Evolutionary conservation across 257 asterid genomes (phyloP).

Genomic region (Primulina huaijiensis): DNA sequence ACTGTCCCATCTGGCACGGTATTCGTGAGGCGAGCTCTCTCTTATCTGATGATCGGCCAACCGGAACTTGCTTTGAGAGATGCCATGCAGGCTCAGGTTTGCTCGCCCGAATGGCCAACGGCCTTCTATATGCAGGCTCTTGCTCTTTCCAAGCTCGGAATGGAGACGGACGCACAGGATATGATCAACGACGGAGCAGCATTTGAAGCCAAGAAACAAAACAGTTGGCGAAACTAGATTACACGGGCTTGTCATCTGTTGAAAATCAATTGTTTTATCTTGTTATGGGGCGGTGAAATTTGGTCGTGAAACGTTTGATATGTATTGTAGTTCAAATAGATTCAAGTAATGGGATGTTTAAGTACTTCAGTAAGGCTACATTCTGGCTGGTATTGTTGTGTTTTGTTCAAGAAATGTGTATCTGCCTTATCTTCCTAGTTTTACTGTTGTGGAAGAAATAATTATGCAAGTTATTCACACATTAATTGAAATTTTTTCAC

Average conservation of each 20-base stretch:
- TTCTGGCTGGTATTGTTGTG: not conserved
- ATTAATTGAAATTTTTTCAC: too few relatives aligned
- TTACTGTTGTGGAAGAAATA: too few relatives aligned
- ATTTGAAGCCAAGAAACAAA: constrained; percentile 52
- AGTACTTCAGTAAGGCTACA: not conserved
- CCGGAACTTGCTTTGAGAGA: constrained; percentile 82
- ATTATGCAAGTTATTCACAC: too few relatives aligned
- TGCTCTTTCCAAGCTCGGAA: constrained; percentile 57
- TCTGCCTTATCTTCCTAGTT: not conserved
- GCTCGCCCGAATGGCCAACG: constrained; percentile 94
- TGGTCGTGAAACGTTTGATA: not conserved
- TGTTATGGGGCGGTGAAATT: not conserved
- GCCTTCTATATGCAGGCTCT: constrained; percentile 96
- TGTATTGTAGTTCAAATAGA: not conserved
- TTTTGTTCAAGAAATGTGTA: not conserved
- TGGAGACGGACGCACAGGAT: constrained; percentile 63
- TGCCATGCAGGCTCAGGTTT: constrained; percentile 96
- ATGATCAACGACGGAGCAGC: constrained; percentile 58
- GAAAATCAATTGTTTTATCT: not conserved
- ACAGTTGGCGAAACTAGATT: constrained; percentile 46
- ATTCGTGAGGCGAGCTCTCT: constrained; percentile 83
- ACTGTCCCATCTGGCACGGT: constrained; percentile 89
- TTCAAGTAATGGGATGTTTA: not conserved
- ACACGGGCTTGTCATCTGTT: not conserved
- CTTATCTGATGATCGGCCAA: constrained; percentile 81